Evolutionary conservation across 257 asterid genomes (phyloP), one percentile per base, ranked within the genome.

Genomic region (Penstemon barbatus): DNA sequence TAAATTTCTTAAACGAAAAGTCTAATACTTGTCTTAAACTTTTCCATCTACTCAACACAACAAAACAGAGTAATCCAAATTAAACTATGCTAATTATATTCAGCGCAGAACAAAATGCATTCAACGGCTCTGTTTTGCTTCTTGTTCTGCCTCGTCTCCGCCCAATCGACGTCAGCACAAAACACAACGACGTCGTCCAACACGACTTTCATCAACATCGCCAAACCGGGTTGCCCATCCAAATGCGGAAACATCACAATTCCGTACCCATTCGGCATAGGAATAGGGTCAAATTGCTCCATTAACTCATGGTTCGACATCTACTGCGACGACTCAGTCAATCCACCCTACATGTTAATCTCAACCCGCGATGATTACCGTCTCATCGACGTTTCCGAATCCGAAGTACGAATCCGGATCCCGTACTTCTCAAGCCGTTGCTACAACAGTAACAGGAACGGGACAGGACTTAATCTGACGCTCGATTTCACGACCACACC

Each of bases 251-350:
- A 38, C 37, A 7, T 68, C 54, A 64, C 57, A 7, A 46, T 77
- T n/a, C 78, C 81, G 0, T 72, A 77, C 71, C 78, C 81, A 4
- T 77, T 72, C 15, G 81, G 81, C 54, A 38, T 66, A n/a, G 77
- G 77, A 9, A 72, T 76, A 51, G 74, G 77, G 44, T 12, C 81
- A 0, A 72, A 76, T 60, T 77, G 81, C 13, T 72, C 78, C 8
- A 7, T 76, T 33, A 53, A 48, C 55, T 43, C 78, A n/a, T 66
- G 74, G 61, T 77, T 77, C 57, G 57, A 46, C 65, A 5, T 72
- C 66, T 48, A 41, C 64, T 72, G 81, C 63, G 51, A 71, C 53
- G 36, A 55, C 25, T 25, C 76, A 15, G 13, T 6, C 12, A n/a
- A 9, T 54, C 45, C 71, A 0, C 70, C 67, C 4, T 8, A 56